phyloP scores from a whole-genome alignment of 2,329 filamentous ascomycete species.

The Nothophaeocryptopus gaeumannii region DNA sequence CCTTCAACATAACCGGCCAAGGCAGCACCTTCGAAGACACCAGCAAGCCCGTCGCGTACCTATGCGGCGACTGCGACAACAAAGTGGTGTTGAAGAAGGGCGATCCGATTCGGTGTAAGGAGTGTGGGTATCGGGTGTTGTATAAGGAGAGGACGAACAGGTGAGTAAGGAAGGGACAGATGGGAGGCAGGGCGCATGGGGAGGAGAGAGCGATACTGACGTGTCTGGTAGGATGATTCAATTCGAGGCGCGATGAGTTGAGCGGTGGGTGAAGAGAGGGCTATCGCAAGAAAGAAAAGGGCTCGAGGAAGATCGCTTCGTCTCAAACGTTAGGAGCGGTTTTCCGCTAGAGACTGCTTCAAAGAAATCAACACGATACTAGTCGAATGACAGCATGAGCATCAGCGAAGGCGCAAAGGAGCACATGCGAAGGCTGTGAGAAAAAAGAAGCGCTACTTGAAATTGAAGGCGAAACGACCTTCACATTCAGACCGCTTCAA shows the following conservation, averaged over 20 bases:
- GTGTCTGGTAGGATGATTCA: conserved; percentile 79
- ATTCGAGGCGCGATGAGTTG: conserved; percentile 83
- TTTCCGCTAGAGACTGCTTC: no score
- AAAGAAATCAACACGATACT: no score
- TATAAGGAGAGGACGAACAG: conserved; percentile 98
- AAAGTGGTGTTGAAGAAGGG: conserved; percentile 72
- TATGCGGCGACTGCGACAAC: conserved; percentile 79
- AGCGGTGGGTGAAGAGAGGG: background rate
- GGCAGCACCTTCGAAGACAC: conserved; percentile 60
- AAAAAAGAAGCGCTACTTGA: no score
- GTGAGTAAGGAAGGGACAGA: conserved; percentile 53
- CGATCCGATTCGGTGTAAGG: conserved; percentile 81
- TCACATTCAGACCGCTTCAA: no score
- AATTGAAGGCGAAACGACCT: no score
- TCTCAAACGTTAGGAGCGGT: no score
- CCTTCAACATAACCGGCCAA: conserved; percentile 48
- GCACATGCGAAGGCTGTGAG: no score
- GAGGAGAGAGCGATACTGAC: conserved; percentile 8
- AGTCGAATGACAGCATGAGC: no score
- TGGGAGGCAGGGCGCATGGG: no score
- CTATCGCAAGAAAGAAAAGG: no score
- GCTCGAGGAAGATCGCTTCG: no score
- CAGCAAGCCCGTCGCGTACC: conserved; percentile 48
- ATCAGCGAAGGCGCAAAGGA: no score
- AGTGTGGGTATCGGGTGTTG: conserved; percentile 90